Evolutionary conservation across 305 asterid genomes (phyloP), one percentile per base, ranked within the genome.

Genomic region (Lippia alba): DNA sequence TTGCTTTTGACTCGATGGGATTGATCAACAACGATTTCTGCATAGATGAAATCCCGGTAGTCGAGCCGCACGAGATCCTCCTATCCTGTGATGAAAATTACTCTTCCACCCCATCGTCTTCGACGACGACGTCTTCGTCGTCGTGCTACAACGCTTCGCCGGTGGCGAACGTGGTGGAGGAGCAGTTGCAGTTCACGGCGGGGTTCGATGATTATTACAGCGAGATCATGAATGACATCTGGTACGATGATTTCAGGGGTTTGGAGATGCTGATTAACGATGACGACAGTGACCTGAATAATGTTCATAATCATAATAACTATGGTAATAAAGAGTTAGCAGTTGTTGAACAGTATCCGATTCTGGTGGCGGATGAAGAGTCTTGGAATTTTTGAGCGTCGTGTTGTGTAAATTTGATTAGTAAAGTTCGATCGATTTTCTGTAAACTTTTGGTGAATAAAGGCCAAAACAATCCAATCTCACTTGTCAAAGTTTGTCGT

Each of bases 1-100:
- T 59, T 55, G 14, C 76, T 36, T 53, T 71, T 69, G 82, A 74
- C 68, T 40, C 82, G 15, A 59, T 15, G 62, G 67, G 61, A 54
- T 75, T 83, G 71, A 83, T 86, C 81, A 82, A 80, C 84, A 80
- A 49, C 34, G 94, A 87, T 70, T 85, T 89, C 75, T 78, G 91
- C 79, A 67, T 78, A 9, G 93, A 89, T 55, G 97, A 91, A 68
- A 87, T 91, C 53, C 97, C 97, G 12, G 69, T 91, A 45, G 78
- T 89, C 30, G 79, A 85, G 55, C 97, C 95, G 6, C 80, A 86
- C 44, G 96, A 89, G 50, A 87, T 89, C 10, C 73, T 87, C 4
- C 79, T 86, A 6, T 80, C 87, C 9, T 76, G 67, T 59, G 71
- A 76, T 20, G 74, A 76, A 3, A 44, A 44, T 44, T 44, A 51